phyloP scores from a whole-genome alignment of 495 filamentous ascomycete species.

The Aspergillus incahuasiensis region DNA sequence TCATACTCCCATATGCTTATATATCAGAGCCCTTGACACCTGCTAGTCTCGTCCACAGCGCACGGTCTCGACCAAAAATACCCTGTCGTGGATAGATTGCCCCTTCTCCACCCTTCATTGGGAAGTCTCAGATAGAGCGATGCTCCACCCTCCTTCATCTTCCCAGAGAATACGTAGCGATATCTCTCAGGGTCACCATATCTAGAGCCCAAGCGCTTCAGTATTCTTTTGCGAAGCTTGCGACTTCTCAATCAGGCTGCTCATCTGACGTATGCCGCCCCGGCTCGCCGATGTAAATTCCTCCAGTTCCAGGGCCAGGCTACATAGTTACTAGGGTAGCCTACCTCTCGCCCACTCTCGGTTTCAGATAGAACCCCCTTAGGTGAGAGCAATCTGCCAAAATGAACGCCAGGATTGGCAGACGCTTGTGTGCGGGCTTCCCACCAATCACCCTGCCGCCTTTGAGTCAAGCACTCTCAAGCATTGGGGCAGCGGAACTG shows the following conservation, averaged over 20 bases:
- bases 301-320: too few species aligned
- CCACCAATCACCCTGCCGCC: not conserved
- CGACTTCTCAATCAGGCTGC: too few species aligned
- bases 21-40: not conserved
- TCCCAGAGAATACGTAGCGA: too few species aligned
- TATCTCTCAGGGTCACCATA: too few species aligned
- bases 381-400: not conserved
- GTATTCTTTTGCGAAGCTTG: too few species aligned
- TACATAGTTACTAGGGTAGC: too few species aligned
- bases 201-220: too few species aligned
- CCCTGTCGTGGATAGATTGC: not conserved
- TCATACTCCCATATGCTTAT: too few species aligned
- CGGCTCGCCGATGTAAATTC: too few species aligned
- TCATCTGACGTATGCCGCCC: too few species aligned
- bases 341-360: not conserved
- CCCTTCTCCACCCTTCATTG: not conserved
- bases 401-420: not conserved
- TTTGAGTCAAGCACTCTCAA: not conserved
- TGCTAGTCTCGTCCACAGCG: not conserved
- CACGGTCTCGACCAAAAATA: not conserved
- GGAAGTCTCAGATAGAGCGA: not conserved
- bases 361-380: not conserved
- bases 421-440: not conserved
- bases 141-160: not conserved
- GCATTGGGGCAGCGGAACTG: not conserved